Evolutionary conservation across 495 filamentous ascomycete species (phyloP), one percentile per base, ranked within the genome.

Genomic region (Hyaloscypha bicolor): DNA sequence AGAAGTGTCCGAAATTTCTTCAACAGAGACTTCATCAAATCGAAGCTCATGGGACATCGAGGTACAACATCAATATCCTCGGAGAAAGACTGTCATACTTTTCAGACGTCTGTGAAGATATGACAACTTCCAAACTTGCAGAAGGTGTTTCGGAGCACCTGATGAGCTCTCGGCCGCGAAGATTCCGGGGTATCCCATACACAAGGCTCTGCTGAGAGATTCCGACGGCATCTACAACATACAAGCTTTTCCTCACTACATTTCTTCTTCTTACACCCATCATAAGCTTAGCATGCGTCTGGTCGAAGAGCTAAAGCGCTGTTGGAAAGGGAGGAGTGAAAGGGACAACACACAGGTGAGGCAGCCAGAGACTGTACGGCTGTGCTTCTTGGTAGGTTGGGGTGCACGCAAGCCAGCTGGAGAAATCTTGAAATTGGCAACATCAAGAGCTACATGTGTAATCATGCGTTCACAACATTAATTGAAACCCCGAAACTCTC

Each of bases 351-450:
- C 16, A 53, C 51, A 53, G 16, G 51, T 53, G 6, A 53, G 51
- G 51, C 51, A 53, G 16, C 51, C 51, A 53, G 51, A 53, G 51
- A 19, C 4, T 53, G 51, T 53, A 25, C 51, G 51, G 51, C 22
- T 53, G 22, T 53, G 51, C 51, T 53, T 53, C 16, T 53, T 53
- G 5, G 51, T 53, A 25, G 51, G 6, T 6, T 25, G 51, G 51
- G 51, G 4, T 53, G 16, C 16, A 25, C 19, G 16, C 22, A 53
- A 53, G 16, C 51, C 51, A 53, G 51, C 51, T 6, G 51, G 51
- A n/a, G 51, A 53, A 25, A 53, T 53, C 51, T 53, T 53, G 51
- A 53, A 53, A 53, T 53, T 53, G 51, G 51, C 51, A 53, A 53
- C 51, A 53, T 53, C 6, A 19, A 53, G 4, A 9, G 9, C 33